Percentiles rank a stretch among this genome's conserved stretches.
phyloP scores from a whole-genome alignment of 768 basidiomycete genomes.

The Amanita pseudoporphyria region DNA sequence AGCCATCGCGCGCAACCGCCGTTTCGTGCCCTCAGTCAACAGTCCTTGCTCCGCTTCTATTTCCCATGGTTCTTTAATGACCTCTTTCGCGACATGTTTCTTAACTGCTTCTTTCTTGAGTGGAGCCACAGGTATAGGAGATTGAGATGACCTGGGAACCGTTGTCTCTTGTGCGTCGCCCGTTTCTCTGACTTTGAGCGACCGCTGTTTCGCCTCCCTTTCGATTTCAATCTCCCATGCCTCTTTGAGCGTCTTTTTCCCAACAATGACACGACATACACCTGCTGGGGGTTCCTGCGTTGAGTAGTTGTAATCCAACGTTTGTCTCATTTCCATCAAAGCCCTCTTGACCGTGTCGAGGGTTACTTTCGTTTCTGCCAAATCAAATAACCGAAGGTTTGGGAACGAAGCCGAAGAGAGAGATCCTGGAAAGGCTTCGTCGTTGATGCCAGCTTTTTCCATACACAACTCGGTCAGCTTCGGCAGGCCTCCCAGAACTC shows the following conservation, averaged over 20 bases:
- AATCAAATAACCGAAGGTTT: conserved; percentile 45
- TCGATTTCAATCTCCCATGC: conserved; percentile 77
- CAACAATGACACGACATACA: conserved; percentile 47
- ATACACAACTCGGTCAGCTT: conserved; percentile 50
- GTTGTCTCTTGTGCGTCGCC: background rate
- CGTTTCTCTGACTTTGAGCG: background rate
- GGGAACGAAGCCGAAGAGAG: conserved; percentile 36
- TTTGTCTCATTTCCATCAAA: conserved; percentile 38
- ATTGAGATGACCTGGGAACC: background rate
- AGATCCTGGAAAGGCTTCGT: conserved; percentile 45
- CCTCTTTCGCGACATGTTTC: conserved; percentile 18
- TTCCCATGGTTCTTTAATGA: conserved; percentile 69
- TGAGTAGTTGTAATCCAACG: conserved; percentile 44
- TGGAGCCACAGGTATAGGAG: conserved; percentile 8
- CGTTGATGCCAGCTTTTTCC: conserved; percentile 46
- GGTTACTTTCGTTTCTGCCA: conserved; percentile 56
- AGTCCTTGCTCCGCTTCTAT: conserved; percentile 70
- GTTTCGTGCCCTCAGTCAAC: conserved; percentile 62
- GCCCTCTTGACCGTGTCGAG: conserved; percentile 33
- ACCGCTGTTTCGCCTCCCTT: conserved; percentile 28
- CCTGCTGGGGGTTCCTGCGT: conserved; percentile 44
- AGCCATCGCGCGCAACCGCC: conserved; percentile 51
- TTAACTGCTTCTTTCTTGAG: background rate
- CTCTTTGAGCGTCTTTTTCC: conserved; percentile 64
- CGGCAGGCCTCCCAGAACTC: conserved; percentile 34